phyloP scores from a whole-genome alignment of 2,329 filamentous ascomycete genomes.

The Penicillium frequentans region DNA sequence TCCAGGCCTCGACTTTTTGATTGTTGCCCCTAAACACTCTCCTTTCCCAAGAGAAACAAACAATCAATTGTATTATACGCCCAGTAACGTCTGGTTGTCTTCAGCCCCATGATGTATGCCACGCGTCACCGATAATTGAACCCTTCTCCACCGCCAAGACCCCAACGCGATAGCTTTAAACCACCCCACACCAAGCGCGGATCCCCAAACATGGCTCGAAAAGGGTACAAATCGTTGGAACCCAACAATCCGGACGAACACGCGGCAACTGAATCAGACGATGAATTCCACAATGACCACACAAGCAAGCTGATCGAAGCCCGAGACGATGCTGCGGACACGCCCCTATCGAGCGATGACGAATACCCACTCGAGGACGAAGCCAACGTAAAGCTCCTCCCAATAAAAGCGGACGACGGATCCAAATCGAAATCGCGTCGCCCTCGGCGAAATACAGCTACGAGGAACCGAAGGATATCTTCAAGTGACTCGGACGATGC shows the following conservation, averaged over 20 bases:
- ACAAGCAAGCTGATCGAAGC: not conserved
- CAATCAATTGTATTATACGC: not conserved
- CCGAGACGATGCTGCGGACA: not conserved
- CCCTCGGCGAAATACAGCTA: not conserved
- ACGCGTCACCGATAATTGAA: not conserved
- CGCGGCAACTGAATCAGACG: not conserved
- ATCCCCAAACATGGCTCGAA: slow-evolving; percentile 2
- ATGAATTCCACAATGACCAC: not conserved
- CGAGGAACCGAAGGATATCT: not conserved
- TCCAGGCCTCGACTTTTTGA: not conserved
- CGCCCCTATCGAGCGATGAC: not conserved
- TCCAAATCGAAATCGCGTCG: not conserved
- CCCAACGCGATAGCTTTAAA: slow-evolving; percentile 3
- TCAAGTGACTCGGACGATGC: not conserved
- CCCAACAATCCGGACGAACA: slow-evolving; percentile 1
- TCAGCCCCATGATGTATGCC: not conserved
- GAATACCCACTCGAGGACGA: slow-evolving; percentile 4
- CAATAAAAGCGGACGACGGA: slow-evolving; percentile 2
- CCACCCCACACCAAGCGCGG: slow-evolving; percentile 2
- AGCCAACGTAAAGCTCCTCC: slow-evolving; percentile 17
- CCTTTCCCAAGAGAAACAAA: not conserved
- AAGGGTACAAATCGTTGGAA: slow-evolving; percentile 11
- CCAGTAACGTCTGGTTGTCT: not conserved
- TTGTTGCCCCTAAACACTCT: not conserved
- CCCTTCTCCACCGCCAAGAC: not conserved